Conservation (phyloP, 2,329 filamentous ascomycete genomes). For the Seiridium cupressi region DNA sequence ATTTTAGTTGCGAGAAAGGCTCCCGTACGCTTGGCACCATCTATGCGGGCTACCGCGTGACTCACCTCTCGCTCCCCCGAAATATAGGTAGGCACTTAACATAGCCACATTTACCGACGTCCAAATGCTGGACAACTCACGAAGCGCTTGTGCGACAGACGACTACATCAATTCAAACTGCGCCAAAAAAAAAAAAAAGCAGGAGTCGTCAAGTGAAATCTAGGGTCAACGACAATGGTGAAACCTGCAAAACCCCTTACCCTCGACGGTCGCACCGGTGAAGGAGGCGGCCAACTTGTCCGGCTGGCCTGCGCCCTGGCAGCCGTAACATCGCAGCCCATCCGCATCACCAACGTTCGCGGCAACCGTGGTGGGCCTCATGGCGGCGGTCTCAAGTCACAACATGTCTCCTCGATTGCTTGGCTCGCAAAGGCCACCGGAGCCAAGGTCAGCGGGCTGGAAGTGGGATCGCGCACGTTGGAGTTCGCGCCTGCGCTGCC, state of each 20-base stretch:
- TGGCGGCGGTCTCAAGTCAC: constrained; percentile 51
- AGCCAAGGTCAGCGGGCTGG: constrained; percentile 49
- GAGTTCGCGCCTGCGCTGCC: constrained; percentile 42
- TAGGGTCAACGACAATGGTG: background rate
- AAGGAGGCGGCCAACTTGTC: constrained; percentile 62
- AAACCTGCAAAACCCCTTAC: constrained; percentile 28
- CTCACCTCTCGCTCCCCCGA: background rate
- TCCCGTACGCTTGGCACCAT: no score
- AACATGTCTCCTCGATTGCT: constrained; percentile 56
- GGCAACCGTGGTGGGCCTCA: constrained; percentile 45
- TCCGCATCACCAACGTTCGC: constrained; percentile 53
- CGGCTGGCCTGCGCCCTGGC: constrained; percentile 55
- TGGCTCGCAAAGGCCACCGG: constrained; percentile 52
- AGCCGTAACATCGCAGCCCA: constrained; percentile 50
- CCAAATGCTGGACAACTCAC: background rate
- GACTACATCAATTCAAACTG: background rate
- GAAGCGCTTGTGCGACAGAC: background rate
- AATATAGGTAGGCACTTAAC: background rate
- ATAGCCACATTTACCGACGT: background rate
- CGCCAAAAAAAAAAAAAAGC: background rate
- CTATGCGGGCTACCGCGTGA: background rate
- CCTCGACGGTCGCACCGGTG: constrained; percentile 56
- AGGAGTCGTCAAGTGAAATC: background rate
- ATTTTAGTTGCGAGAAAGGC: no score
- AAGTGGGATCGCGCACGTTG: constrained; percentile 48